Evolutionary conservation across 805 yeast species (phyloP).

Genomic region (Suhomyces kilbournensis): DNA sequence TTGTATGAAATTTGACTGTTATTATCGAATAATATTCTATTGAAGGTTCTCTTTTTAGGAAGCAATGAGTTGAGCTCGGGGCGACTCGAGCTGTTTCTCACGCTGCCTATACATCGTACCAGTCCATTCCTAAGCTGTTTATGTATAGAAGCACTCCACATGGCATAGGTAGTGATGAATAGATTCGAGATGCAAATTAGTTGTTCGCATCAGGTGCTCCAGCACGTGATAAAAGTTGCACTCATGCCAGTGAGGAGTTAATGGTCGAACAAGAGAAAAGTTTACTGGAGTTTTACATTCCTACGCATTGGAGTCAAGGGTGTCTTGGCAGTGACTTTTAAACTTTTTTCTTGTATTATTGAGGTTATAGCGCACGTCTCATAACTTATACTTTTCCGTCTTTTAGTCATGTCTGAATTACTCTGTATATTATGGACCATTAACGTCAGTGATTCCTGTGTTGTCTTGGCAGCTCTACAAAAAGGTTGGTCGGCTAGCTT

Average conservation of each 20-base stretch:
- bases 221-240: not conserved
- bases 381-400: not conserved
- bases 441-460: not conserved
- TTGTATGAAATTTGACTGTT: slow-evolving; percentile 55
- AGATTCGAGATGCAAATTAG: not conserved
- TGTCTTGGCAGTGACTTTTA: not conserved
- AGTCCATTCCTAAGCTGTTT: not conserved
- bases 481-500: too few species aligned
- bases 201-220: not conserved
- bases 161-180: not conserved
- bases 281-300: not conserved
- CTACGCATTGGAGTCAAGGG: not conserved
- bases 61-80: slow-evolving; percentile 35
- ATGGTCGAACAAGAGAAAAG: not conserved
- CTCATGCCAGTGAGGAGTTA: too few species aligned
- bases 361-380: not conserved
- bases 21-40: slow-evolving; percentile 61
- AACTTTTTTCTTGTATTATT: not conserved
- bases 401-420: not conserved
- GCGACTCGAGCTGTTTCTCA: slow-evolving; percentile 8
- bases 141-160: not conserved
- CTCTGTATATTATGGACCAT: not conserved
- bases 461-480: too few species aligned
- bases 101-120: not conserved
- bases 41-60: slow-evolving; percentile 57